Base-by-base conservation (phyloP, 257 asterid genomes). In the Nicotiana tabacum region DNA sequence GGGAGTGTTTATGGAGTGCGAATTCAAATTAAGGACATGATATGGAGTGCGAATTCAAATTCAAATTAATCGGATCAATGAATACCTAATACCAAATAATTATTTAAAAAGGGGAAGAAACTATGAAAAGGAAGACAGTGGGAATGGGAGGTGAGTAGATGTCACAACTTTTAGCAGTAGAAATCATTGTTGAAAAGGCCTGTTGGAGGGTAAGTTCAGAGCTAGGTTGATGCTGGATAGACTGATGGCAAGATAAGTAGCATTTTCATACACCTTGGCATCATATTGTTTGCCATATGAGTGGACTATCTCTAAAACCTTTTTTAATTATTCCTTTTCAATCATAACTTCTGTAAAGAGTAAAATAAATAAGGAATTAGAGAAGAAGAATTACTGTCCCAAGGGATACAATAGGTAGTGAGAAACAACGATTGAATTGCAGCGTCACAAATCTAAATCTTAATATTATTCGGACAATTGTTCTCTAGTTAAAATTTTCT, bases 271-370 rank as follows among this genome's bases (percentile, higher is more conserved):
- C 77, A 60, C 17, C 77, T 21, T 16, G 27, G 77, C 82, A 95
- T 95, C 89, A 95, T 95, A 83, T 68, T 92, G 98, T 92, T 93
- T 85, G 97, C 99, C 99, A 95, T 88, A 6, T 77, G 79, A 81
- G 83, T 87, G 82, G 95, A 92, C 94, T 91, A 81, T 83, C 86
- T 86, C 84, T 83, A 80, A 83, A 65, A 65, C 48, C 79, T 66
- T 76, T 76, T 80, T 56, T 76, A 81, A 51, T 86, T 79, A 83
- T 84, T 72, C 48, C 35, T 81, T 62, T 21, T 5, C 77, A 64
- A 77, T 81, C 80, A 61, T 70, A 43, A 83, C 67, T 51, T 53
- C 29, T 53, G 51, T 56, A 76, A 27, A 74, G 51, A 43, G 51
- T 43, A 43, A 43, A 43, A 43, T 43, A 43, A 43, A 9, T 43